Base-by-base conservation (phyloP, 2,329 filamentous ascomycete genomes). In the Claviceps capensis region DNA sequence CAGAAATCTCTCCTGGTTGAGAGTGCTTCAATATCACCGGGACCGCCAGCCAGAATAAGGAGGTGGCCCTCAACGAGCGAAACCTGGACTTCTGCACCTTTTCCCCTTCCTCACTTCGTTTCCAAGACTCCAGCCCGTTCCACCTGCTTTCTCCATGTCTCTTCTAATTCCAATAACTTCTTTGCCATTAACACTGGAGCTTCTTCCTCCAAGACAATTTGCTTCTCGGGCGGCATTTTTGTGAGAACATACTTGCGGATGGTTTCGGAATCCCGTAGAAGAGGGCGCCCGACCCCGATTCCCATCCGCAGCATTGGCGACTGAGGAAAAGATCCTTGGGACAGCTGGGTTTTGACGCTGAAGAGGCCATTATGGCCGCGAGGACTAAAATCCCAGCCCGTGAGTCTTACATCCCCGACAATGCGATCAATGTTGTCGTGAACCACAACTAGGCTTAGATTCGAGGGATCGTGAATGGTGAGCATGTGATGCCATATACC, bases 381-480 rank as follows among this genome's bases (percentile, higher is more conserved):
- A 40, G 80, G 72, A 61, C 84, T 88, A 51, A 74, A 67, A 2
- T 75, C 72, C 64, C 85, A 88, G 23, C 74, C 73, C 52, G 77
- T 77, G 5, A 87, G 72, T 48, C 73, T 79, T 14, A 95, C 75
- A 38, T 76, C 74, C 0, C 89, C 89, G 2, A 89, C 62, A 2
- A 76, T 71, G 43, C 78, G 74, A 61, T 96, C 90, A 37, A 97
- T 69, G 65, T 97, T 91, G 65, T 97, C 91, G 65, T 97, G 89
- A 19, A 97, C 72, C 13, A 97, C 71, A 0, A 97, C 80, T 16
- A 98, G 67, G 19, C 70, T 70, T 14, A 71, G 63, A 50, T 59
- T 58, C 56, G 62, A 56, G 4, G 60, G 57, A 23, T 63, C 61
- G 58, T 71, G 59, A 22, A 62, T 57, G 57, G 56, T 68, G 54